Percentiles rank a stretch among this genome's conserved stretches.
These are phyloP conservation scores for Trichosanthes truncata DNA, from an alignment of 306 rosid genomes.

Conservation along the genomic window DNA sequence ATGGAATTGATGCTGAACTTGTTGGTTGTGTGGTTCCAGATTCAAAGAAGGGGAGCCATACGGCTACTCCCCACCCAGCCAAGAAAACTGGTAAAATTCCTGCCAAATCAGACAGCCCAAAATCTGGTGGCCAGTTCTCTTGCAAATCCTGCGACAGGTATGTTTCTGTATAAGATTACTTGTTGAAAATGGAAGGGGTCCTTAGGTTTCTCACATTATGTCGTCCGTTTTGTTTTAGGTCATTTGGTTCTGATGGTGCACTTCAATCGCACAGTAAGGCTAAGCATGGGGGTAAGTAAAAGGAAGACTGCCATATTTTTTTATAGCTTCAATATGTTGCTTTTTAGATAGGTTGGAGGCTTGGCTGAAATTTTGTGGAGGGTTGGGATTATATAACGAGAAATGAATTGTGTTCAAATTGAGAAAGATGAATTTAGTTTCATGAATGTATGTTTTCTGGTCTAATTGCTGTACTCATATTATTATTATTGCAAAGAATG, in stretches of 20 bases:
- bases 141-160: slow-evolving; percentile 72
- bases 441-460: neutral
- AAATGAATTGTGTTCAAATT: neutral
- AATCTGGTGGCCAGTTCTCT: slow-evolving; percentile 45
- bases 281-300: slow-evolving; percentile 43
- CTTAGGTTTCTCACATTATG: no score
- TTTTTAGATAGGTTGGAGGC: neutral
- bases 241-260: slow-evolving; percentile 49
- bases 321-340: neutral
- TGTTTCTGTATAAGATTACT: neutral
- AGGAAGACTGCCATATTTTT: neutral
- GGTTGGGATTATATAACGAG: neutral
- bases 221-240: slow-evolving; percentile 14
- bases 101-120: slow-evolving; percentile 42
- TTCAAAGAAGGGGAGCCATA: slow-evolving; percentile 56
- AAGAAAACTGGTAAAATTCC: slow-evolving; percentile 51
- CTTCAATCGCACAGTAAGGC: slow-evolving; percentile 75
- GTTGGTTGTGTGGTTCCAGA: slow-evolving; percentile 20
- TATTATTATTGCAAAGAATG: neutral
- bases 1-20: neutral
- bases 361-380: neutral
- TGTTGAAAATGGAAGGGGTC: neutral
- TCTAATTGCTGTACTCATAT: neutral
- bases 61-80: slow-evolving; percentile 64
- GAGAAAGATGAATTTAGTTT: neutral